Evolutionary conservation across 169 alveolate genomes (phyloP).

Genomic region (Plasmodium coatneyi): DNA sequence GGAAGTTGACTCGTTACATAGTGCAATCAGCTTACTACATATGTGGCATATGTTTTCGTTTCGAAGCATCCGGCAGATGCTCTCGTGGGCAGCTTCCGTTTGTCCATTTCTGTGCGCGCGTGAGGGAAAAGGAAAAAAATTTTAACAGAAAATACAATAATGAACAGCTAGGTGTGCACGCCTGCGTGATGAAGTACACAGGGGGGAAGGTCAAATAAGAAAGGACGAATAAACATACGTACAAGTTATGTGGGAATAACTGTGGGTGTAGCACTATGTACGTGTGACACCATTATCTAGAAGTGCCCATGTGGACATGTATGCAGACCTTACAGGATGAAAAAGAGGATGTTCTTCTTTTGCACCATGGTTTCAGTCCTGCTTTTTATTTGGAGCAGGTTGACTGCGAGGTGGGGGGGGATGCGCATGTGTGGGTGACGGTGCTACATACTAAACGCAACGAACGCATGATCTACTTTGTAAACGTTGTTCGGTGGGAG

Average conservation of each 20-base stretch:
- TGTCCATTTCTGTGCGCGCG: conserved; percentile 15
- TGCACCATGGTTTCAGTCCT: conserved; percentile 35
- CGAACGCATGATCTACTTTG: neutral
- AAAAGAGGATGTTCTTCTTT: conserved; percentile 18
- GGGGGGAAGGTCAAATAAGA: neutral
- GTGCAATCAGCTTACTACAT: conserved; percentile 9
- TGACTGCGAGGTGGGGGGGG: conserved; percentile 8
- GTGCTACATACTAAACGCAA: neutral
- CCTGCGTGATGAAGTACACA: neutral
- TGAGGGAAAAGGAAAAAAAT: neutral
- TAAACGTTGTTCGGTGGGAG: neutral
- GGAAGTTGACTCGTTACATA: conserved; percentile 33
- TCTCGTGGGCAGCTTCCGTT: conserved; percentile 13
- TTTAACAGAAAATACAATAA: neutral
- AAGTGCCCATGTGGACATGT: neutral
- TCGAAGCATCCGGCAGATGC: conserved; percentile 34
- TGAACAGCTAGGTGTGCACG: neutral
- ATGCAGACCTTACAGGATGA: conserved; percentile 12
- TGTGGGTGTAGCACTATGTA: neutral
- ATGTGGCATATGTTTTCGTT: conserved; percentile 5
- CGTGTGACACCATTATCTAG: neutral
- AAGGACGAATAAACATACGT: neutral
- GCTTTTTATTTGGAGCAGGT: conserved; percentile 34
- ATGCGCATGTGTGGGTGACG: neutral
- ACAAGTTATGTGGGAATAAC: neutral